A percentile compares a stretch with the other conserved stretches of the same genome.
These are phyloP conservation scores for Panicum miliaceum DNA, from an alignment of 176 grass and related monocot genomes.

Conservation along the genomic window DNA sequence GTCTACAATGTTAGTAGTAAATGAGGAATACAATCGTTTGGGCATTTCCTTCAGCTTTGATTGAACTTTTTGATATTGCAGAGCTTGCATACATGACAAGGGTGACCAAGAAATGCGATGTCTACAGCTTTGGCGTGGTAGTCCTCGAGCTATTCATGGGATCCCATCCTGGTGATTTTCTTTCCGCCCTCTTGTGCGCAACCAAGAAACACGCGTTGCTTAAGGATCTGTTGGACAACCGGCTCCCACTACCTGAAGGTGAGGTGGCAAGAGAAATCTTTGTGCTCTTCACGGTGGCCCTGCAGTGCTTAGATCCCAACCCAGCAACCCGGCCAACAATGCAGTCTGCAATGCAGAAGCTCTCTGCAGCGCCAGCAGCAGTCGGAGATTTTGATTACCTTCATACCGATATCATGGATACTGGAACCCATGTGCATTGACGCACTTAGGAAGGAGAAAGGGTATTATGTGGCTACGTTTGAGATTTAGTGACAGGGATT, in stretches of 20 bases:
- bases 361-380: neutral
- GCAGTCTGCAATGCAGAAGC: neutral
- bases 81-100: neutral
- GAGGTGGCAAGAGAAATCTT: neutral
- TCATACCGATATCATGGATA: neutral
- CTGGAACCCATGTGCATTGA: neutral
- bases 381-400: neutral
- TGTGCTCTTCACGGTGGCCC: neutral
- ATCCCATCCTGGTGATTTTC: conserved; percentile 1
- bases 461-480: neutral
- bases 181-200: neutral
- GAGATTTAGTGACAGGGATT: neutral
- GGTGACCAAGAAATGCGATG: conserved; percentile 14
- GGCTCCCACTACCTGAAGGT: conserved; percentile 27
- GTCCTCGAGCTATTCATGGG: conserved; percentile 19
- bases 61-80: neutral
- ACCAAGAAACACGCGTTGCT: neutral
- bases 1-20: too few species aligned
- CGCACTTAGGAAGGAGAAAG: neutral
- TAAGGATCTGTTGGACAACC: conserved; percentile 30
- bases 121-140: conserved; percentile 25
- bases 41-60: neutral
- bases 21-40: neutral
- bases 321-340: neutral
- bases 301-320: conserved; percentile 1